These are phyloP conservation scores for Diaporthe vexans DNA, from an alignment of 2,329 filamentous ascomycete species.

Conservation along the genomic window DNA sequence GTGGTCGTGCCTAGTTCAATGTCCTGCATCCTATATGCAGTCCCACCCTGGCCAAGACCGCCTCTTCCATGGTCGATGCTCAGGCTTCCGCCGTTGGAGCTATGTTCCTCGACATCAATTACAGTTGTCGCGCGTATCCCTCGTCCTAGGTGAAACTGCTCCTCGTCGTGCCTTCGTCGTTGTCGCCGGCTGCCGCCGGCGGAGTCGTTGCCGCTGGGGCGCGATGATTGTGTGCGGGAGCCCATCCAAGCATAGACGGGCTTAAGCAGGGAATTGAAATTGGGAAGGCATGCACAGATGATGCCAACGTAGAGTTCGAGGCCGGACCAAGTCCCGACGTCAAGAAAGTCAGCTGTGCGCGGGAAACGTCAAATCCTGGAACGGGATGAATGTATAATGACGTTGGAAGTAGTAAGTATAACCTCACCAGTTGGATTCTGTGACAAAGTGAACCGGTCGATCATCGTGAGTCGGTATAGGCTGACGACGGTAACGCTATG, in stretches of 20 bases:
- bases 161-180: no score
- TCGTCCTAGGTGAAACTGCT: no score
- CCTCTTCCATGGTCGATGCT: no score
- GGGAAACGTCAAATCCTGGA: not conserved
- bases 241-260: conserved; percentile 33
- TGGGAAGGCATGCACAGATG: conserved; percentile 34
- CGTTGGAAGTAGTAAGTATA: no score
- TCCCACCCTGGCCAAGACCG: no score
- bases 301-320: conserved; percentile 31
- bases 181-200: no score
- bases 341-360: conserved; percentile 1
- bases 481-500: conserved; percentile 22
- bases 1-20: no score
- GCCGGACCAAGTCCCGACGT: conserved; percentile 26
- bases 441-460: conserved; percentile 15
- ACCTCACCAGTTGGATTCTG: conserved; percentile 25
- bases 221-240: not conserved
- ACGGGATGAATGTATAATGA: not conserved
- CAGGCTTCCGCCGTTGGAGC: no score
- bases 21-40: no score
- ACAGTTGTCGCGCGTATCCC: no score
- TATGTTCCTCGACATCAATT: no score
- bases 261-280: conserved; percentile 26
- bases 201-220: no score
- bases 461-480: conserved; percentile 27